Evolutionary conservation across 2,329 filamentous ascomycete genomes (phyloP).

Genomic region (Fusarium sp.): DNA sequence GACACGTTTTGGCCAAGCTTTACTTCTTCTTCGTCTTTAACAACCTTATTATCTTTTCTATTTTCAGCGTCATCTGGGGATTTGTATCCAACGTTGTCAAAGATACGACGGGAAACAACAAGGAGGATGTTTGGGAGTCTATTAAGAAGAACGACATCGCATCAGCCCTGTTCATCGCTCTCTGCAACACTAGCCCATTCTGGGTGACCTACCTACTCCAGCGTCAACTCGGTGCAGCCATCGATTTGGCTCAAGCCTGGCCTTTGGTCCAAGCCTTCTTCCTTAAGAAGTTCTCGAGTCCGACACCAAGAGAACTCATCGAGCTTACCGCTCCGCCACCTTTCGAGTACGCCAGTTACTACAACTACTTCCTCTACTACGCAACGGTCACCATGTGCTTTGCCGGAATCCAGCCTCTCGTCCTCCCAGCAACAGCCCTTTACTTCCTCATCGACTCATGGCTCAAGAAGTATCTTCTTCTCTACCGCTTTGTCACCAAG

Average conservation of each 20-base stretch:
- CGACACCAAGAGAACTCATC: slow-evolving; percentile 92
- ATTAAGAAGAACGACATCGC: slow-evolving; percentile 76
- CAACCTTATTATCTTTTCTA: slow-evolving; percentile 93
- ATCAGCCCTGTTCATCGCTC: slow-evolving; percentile 75
- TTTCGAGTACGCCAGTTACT: slow-evolving; percentile 97
- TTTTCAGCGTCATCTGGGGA: slow-evolving; percentile 87
- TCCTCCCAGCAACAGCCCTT: slow-evolving; percentile 86
- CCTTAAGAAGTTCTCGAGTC: slow-evolving; percentile 85
- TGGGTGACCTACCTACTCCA: slow-evolving; percentile 96
- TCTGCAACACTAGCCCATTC: slow-evolving; percentile 88
- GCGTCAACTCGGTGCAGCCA: slow-evolving; percentile 91
- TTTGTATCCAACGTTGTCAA: slow-evolving; percentile 78
- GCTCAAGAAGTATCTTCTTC: slow-evolving; percentile 93
- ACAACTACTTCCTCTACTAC: slow-evolving; percentile 98
- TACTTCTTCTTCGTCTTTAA: slow-evolving; percentile 99
- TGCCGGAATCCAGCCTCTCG: slow-evolving; percentile 86
- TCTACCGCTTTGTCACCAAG: slow-evolving; percentile 97
- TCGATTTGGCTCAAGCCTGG: slow-evolving; percentile 92
- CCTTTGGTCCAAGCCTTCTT: slow-evolving; percentile 88
- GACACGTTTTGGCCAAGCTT: slow-evolving; percentile 90
- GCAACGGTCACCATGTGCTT: slow-evolving; percentile 90
- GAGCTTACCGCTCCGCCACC: slow-evolving; percentile 92
- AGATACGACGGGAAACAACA: slow-evolving; percentile 62
- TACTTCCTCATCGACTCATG: slow-evolving; percentile 92
- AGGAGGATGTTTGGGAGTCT: slow-evolving; percentile 76